Percentiles rank a stretch among this genome's conserved stretches.
Evolutionary conservation across 1,139 yeast genomes (phyloP).

Genomic region (Yamadazyma dendronema): DNA sequence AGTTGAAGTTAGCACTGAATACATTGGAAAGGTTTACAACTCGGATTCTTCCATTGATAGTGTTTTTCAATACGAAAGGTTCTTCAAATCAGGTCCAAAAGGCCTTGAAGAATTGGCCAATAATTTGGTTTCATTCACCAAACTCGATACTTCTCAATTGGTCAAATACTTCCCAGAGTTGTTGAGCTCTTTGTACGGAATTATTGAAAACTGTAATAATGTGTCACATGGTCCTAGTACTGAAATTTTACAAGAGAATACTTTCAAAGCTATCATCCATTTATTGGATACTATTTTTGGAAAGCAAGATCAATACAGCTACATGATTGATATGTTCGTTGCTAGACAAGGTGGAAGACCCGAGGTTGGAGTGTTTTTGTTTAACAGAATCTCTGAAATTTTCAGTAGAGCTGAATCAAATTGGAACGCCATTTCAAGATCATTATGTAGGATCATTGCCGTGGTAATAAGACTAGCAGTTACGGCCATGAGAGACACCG

Average conservation of each 20-base stretch:
- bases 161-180: conserved; percentile 57
- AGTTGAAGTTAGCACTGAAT: conserved; percentile 60
- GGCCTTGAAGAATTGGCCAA: conserved; percentile 46
- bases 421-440: conserved; percentile 65
- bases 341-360: conserved; percentile 36
- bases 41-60: conserved; percentile 57
- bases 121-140: conserved; percentile 39
- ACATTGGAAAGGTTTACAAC: conserved; percentile 69
- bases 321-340: conserved; percentile 52
- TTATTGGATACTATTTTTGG: conserved; percentile 64
- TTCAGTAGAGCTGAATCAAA: conserved; percentile 50
- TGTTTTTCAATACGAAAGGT: conserved; percentile 54
- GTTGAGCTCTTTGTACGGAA: conserved; percentile 41
- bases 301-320: conserved; percentile 61
- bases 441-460: conserved; percentile 59
- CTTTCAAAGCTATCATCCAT: conserved; percentile 58
- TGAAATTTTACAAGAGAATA: conserved; percentile 36
- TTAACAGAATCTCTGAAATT: conserved; percentile 45
- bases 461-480: conserved; percentile 46
- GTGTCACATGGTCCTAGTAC: conserved; percentile 24
- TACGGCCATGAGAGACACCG: conserved; percentile 21
- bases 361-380: conserved; percentile 49
- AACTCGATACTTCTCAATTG: conserved; percentile 45
- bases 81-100: conserved; percentile 40
- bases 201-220: conserved; percentile 30